Evolutionary conservation across 2,329 filamentous ascomycete genomes (phyloP).

Genomic region (Epichloe scottii): DNA sequence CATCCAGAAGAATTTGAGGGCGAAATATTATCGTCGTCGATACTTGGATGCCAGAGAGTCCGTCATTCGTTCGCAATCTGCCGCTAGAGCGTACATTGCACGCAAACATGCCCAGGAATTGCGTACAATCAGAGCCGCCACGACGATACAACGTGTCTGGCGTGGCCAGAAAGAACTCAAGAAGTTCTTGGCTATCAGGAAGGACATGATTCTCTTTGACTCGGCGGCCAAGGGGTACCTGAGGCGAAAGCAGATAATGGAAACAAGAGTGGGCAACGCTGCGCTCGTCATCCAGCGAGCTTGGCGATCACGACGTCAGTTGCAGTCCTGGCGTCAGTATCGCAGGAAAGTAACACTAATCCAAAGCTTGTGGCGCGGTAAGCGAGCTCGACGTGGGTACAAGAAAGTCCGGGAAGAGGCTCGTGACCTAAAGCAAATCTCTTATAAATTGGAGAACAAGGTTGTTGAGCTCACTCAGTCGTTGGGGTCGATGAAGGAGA

Average conservation of each 20-base stretch:
- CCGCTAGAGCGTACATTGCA: conserved; percentile 64
- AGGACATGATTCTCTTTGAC: conserved; percentile 78
- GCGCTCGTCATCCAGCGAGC: conserved; percentile 80
- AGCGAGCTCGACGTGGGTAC: conserved; percentile 66
- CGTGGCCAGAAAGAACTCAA: conserved; percentile 83
- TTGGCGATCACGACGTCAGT: conserved; percentile 70
- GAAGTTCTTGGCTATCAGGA: conserved; percentile 63
- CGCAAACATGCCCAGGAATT: conserved; percentile 68
- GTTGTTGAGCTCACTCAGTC: conserved; percentile 95
- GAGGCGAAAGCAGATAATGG: conserved; percentile 80
- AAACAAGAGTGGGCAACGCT: conserved; percentile 86
- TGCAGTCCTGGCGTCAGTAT: conserved; percentile 76
- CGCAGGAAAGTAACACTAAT: conserved; percentile 80
- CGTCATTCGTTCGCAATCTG: conserved; percentile 68
- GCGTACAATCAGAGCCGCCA: conserved; percentile 74
- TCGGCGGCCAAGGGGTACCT: conserved; percentile 86
- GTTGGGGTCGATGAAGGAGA: conserved; percentile 78
- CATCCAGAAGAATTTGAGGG: conserved; percentile 96
- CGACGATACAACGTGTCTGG: conserved; percentile 92
- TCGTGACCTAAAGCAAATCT: conserved; percentile 97
- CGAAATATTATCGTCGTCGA: conserved; percentile 86
- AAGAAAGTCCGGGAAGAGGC: conserved; percentile 90
- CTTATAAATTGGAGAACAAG: conserved; percentile 99
- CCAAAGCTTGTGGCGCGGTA: conserved; percentile 88
- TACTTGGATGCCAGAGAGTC: conserved; percentile 79